A percentile compares a stretch with the other conserved stretches of the same genome.
These are phyloP conservation scores for Anthracocystis panici-leucophaei DNA, from an alignment of 1,284 basidiomycete genomes.

Conservation along the genomic window DNA sequence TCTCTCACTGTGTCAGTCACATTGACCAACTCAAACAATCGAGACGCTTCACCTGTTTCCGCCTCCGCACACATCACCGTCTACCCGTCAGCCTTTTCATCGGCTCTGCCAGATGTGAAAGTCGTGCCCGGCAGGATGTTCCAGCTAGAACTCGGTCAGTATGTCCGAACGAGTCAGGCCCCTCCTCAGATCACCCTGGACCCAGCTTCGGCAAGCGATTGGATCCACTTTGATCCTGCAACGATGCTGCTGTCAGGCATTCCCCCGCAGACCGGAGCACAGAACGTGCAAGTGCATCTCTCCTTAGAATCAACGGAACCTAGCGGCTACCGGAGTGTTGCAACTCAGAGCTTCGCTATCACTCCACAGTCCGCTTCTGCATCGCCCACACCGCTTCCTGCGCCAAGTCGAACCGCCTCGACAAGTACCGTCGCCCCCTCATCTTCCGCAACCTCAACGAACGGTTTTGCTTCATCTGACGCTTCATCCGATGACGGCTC, in stretches of 20 bases:
- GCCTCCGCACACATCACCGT: slow-evolving; percentile 62
- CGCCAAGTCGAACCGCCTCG: slow-evolving; percentile 6
- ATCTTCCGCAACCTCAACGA: slow-evolving; percentile 8
- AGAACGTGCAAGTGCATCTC: slow-evolving; percentile 23
- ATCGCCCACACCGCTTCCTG: slow-evolving; percentile 24
- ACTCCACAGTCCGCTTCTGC: slow-evolving; percentile 9
- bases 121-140: slow-evolving; percentile 38
- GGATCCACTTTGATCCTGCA: slow-evolving; percentile 70
- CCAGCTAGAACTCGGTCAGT: slow-evolving; percentile 36
- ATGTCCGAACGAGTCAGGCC: slow-evolving; percentile 20
- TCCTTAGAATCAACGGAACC: slow-evolving; percentile 16
- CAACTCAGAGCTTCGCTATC: slow-evolving; percentile 24
- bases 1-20: slow-evolving; percentile 74
- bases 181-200: slow-evolving; percentile 22
- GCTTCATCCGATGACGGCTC: slow-evolving; percentile 12
- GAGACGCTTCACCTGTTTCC: slow-evolving; percentile 16
- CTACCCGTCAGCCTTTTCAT: slow-evolving; percentile 38
- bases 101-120: slow-evolving; percentile 27
- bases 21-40: slow-evolving; percentile 67
- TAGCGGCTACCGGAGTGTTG: slow-evolving; percentile 8
- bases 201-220: slow-evolving; percentile 62
- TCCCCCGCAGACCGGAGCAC: slow-evolving; percentile 23
- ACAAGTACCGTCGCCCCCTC: background rate
- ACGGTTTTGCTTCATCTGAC: slow-evolving; percentile 20
- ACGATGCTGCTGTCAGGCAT: slow-evolving; percentile 69